Base-by-base conservation (phyloP, 768 basidiomycete species). In the Kwoniella newhampshirensis region DNA sequence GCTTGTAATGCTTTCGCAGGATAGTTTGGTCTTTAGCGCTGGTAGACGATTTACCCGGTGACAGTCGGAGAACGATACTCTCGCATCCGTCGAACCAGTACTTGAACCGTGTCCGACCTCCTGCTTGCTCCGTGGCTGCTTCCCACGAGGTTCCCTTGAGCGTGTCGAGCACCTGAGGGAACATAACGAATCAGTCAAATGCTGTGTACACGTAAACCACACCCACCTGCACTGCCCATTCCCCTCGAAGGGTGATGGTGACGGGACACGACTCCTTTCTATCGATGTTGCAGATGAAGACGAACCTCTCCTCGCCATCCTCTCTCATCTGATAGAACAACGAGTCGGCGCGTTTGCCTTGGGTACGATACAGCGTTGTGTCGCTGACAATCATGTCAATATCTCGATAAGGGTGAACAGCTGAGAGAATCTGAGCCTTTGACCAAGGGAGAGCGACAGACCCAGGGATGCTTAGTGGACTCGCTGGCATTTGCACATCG, bases 271-370 rank as follows among this genome's bases (percentile, higher is more conserved):
- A 44, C 36, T 66, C 60, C 30, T 59, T 62, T 4, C 65, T 59
- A 45, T 64, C 62, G 25, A 53, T 61, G 26, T 67, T 66, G 42
- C 60, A 66, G 20, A 70, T 63, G 48, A 70, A 70, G 8, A 70
- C 46, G 39, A 51, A 65, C n/a, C 48, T 42, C 7, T 63, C 61
- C 1, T 56, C 48, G 1, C 62, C 66, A 45, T 67, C 68, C 12
- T 59, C 39, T 35, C 66, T 35, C 56, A 67, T 42, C 39, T 70
- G 68, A 39, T 70, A 66, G 17, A 66, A 37, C 4, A 70, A 25
- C 21, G 55, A 60, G 25, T 63, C 56, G 8, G 62, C 55, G 27
- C 66, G 35, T 9, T 46, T 51, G 4, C 66, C 66, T 40, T 55
- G 47, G 11, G 50, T 42, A 0, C 56, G 54, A 25, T 63, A 67